Evolutionary conservation across 768 basidiomycete genomes (phyloP).

Genomic region (Leucocoprinus sp.): DNA sequence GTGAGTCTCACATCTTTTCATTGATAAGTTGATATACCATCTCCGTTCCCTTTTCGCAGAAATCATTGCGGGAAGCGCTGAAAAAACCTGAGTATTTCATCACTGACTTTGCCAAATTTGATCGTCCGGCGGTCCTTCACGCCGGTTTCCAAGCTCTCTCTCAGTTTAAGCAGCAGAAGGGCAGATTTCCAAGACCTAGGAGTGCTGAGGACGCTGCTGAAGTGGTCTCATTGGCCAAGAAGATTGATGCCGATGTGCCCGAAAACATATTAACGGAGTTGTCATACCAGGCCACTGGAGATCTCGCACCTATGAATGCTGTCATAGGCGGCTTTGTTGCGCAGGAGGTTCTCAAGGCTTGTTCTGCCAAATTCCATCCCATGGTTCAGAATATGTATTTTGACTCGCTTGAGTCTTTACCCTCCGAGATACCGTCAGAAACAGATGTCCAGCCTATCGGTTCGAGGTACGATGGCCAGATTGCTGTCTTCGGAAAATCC

Average conservation of each 20-base stretch:
- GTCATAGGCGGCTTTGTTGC: slow-evolving; percentile 97
- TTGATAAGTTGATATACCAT: background rate
- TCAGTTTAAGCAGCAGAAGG: slow-evolving; percentile 55
- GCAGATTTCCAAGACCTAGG: slow-evolving; percentile 73
- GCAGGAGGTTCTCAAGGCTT: slow-evolving; percentile 95
- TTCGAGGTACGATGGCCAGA: slow-evolving; percentile 87
- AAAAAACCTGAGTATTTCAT: slow-evolving; percentile 80
- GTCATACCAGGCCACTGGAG: slow-evolving; percentile 86
- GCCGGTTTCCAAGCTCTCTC: slow-evolving; percentile 92
- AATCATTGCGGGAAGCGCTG: slow-evolving; percentile 85
- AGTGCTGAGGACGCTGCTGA: slow-evolving; percentile 71
- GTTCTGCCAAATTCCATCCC: slow-evolving; percentile 96
- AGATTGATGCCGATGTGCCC: slow-evolving; percentile 64
- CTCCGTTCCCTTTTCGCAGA: slow-evolving; percentile 37
- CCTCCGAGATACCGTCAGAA: slow-evolving; percentile 65
- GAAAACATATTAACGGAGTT: slow-evolving; percentile 80
- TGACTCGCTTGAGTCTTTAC: slow-evolving; percentile 94
- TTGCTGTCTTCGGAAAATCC: slow-evolving; percentile 87
- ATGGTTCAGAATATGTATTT: slow-evolving; percentile 94
- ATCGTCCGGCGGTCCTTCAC: slow-evolving; percentile 85
- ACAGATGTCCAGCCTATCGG: slow-evolving; percentile 74
- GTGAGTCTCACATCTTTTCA: slow-evolving; percentile 39
- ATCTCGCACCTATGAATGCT: slow-evolving; percentile 83
- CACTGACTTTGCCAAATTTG: slow-evolving; percentile 96
- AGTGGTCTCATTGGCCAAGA: slow-evolving; percentile 72